Conservation (phyloP, 371 early-diverging fungal species). For the Syncephalis plumigaleata region DNA sequence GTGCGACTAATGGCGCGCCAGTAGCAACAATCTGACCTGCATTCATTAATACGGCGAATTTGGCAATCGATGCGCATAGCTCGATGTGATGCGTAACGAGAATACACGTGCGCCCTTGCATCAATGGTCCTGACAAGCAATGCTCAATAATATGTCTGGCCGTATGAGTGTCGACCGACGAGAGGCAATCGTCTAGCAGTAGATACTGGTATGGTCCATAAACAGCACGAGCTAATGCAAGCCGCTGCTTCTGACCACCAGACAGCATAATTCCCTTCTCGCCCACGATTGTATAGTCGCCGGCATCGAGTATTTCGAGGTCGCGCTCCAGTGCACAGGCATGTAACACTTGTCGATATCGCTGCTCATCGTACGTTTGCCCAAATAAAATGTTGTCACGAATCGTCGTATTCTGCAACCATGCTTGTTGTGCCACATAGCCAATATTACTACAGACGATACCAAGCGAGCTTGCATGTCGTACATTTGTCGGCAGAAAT, state of each 20-base stretch:
- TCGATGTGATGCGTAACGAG: constrained; percentile 80
- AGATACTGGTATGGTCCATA: constrained; percentile 57
- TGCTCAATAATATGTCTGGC: constrained; percentile 57
- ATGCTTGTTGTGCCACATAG: constrained; percentile 70
- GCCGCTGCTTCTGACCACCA: constrained; percentile 66
- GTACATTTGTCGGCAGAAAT: constrained; percentile 15
- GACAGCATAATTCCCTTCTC: constrained; percentile 65
- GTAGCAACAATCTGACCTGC: constrained; percentile 25
- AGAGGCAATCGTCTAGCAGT: constrained; percentile 68
- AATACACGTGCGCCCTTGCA: constrained; percentile 59
- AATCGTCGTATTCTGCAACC: constrained; percentile 73
- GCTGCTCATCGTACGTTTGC: constrained; percentile 30
- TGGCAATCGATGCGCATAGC: constrained; percentile 46
- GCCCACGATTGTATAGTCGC: constrained; percentile 85
- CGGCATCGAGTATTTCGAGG: constrained; percentile 57
- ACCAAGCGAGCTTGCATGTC: constrained; percentile 13
- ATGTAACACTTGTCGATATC: constrained; percentile 44
- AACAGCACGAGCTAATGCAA: constrained; percentile 68
- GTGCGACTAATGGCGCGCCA: constrained; percentile 8
- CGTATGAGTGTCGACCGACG: constrained; percentile 75
- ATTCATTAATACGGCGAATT: constrained; percentile 40
- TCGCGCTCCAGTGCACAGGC: constrained; percentile 52
- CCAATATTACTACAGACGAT: constrained; percentile 37
- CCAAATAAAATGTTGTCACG: constrained; percentile 80
- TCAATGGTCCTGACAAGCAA: constrained; percentile 48